phyloP scores from a whole-genome alignment of 129 eudicot genomes.

The Solidago caesia region DNA sequence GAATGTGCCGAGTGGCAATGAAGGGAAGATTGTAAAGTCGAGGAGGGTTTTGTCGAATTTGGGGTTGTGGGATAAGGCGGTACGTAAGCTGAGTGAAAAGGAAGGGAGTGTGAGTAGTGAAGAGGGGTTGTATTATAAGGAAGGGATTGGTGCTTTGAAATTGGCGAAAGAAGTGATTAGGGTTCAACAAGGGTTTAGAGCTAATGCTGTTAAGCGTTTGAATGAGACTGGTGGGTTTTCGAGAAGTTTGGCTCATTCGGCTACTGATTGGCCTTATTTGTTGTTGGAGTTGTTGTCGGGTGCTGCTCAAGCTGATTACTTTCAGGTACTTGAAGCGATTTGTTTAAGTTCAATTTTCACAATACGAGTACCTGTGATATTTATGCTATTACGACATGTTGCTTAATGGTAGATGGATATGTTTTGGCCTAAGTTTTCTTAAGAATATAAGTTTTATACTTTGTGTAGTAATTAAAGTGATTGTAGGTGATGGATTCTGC shows the following conservation, averaged over 20 bases:
- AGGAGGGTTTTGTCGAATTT: slow-evolving; percentile 28
- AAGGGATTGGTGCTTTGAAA: slow-evolving; percentile 68
- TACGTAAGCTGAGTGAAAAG: slow-evolving; percentile 47
- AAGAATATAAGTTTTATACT: too few species aligned
- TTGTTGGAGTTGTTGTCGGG: slow-evolving; percentile 77
- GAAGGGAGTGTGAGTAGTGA: slow-evolving; percentile 50
- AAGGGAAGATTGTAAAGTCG: neutral
- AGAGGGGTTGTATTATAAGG: slow-evolving; percentile 59
- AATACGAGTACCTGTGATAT: neutral
- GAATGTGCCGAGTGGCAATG: neutral
- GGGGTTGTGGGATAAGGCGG: slow-evolving; percentile 78
- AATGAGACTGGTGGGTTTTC: slow-evolving; percentile 79
- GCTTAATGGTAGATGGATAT: too few species aligned
- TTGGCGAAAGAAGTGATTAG: slow-evolving; percentile 84
- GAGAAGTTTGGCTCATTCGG: slow-evolving; percentile 71
- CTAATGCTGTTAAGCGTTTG: slow-evolving; percentile 69
- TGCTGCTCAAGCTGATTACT: slow-evolving; percentile 83
- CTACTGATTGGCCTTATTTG: slow-evolving; percentile 93
- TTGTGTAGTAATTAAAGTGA: too few species aligned
- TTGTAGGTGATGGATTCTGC: neutral
- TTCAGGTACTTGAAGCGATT: slow-evolving; percentile 55
- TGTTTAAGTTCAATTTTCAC: slow-evolving; percentile 8
- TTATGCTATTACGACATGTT: too few species aligned
- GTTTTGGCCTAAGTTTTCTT: too few species aligned
- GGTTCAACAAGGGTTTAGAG: slow-evolving; percentile 79